Percentiles rank a stretch among this genome's conserved stretches.
phyloP scores from a whole-genome alignment of 441 rosid genomes.

The Lepidium campestre region DNA sequence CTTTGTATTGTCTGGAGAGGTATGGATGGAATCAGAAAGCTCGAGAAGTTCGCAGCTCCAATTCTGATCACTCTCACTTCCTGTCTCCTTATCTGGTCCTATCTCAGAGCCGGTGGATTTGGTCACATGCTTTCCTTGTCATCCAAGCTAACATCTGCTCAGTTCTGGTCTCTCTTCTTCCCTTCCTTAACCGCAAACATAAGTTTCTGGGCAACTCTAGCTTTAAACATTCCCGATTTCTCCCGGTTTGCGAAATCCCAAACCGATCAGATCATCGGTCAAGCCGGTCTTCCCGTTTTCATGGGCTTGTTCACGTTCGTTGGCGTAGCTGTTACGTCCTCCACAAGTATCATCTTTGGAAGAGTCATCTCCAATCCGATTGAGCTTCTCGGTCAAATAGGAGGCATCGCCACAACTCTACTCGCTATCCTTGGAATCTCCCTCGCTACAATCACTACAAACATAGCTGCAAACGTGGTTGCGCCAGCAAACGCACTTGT shows the following conservation, averaged over 20 bases:
- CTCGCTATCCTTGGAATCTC: conserved; percentile 71
- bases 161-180: conserved; percentile 83
- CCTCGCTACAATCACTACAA: conserved; percentile 76
- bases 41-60: conserved; percentile 82
- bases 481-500: conserved; percentile 89
- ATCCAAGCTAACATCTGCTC: conserved; percentile 50
- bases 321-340: conserved; percentile 76
- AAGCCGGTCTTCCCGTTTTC: conserved; percentile 75
- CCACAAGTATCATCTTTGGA: conserved; percentile 74
- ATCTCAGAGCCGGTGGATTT: conserved; percentile 70
- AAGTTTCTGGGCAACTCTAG: conserved; percentile 92
- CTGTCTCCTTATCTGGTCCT: conserved; percentile 69
- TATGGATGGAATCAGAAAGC: conserved; percentile 66
- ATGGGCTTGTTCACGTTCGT: conserved; percentile 88
- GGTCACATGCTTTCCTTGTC: conserved; percentile 65
- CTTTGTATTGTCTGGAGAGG: conserved; percentile 68
- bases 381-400: conserved; percentile 62
- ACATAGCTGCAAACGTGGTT: conserved; percentile 84
- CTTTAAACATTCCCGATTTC: conserved; percentile 86
- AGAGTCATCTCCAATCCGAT: conserved; percentile 75
- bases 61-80: conserved; percentile 61
- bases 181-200: conserved; percentile 92
- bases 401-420: conserved; percentile 53
- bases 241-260: conserved; percentile 74
- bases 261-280: conserved; percentile 73